These are phyloP conservation scores for Cercospora sp. DNA, from an alignment of 2,329 filamentous ascomycete genomes.

Conservation along the genomic window DNA sequence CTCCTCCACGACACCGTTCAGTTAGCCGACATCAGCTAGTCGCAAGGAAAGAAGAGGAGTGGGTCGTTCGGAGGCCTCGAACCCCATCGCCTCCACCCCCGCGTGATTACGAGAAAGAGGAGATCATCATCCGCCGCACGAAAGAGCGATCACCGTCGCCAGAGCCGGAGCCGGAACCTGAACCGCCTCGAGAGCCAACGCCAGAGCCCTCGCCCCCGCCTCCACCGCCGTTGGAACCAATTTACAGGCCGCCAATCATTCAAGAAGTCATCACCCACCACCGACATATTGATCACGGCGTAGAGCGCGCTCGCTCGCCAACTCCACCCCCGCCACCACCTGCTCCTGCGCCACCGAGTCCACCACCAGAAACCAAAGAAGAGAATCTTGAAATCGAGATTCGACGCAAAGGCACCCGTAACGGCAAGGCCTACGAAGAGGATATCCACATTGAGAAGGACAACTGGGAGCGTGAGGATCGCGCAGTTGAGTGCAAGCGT, in stretches of 20 bases:
- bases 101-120: constrained; percentile 40
- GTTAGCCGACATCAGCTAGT: constrained; percentile 41
- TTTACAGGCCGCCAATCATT: constrained; percentile 77
- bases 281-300: constrained; percentile 77
- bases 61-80: constrained; percentile 41
- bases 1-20: constrained; percentile 34
- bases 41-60: constrained; percentile 40
- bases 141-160: constrained; percentile 36
- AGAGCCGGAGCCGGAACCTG: constrained; percentile 36
- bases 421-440: constrained; percentile 59
- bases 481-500: constrained; percentile 39
- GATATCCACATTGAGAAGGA: constrained; percentile 66
- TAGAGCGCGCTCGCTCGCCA: constrained; percentile 51
- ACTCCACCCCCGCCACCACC: constrained; percentile 46
- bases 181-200: constrained; percentile 52
- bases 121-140: constrained; percentile 51
- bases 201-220: constrained; percentile 52
- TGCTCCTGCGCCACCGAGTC: constrained; percentile 49
- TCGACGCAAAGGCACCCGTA: constrained; percentile 51
- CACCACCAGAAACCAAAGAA: constrained; percentile 40
- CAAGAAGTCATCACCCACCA: constrained; percentile 89
- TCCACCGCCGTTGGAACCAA: constrained; percentile 59
- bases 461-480: constrained; percentile 42
- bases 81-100: constrained; percentile 39
- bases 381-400: constrained; percentile 59